A percentile compares a stretch with the other conserved stretches of the same genome.
Evolutionary conservation across 176 grass and related monocot genomes (phyloP).

Genomic region (Neostapfia colusana): DNA sequence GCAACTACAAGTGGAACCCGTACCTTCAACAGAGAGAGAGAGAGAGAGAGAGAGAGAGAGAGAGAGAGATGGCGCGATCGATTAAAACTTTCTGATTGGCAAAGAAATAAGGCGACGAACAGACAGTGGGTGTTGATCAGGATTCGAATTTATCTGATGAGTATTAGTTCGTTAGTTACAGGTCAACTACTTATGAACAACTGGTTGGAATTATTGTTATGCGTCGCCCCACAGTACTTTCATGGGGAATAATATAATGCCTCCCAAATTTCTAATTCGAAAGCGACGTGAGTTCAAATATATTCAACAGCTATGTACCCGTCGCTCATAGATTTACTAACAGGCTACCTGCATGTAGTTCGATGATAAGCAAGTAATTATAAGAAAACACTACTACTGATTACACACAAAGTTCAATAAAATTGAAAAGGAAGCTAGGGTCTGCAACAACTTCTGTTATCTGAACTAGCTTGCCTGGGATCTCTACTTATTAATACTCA

Average conservation of each 20-base stretch:
- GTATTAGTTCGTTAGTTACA: not conserved
- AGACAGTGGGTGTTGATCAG: not conserved
- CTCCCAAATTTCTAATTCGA: not conserved
- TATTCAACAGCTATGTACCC: not conserved
- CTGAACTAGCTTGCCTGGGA: not conserved
- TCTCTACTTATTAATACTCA: not conserved
- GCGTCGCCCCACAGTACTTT: not conserved
- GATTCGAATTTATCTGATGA: not conserved
- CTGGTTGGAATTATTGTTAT: not conserved
- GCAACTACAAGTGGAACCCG: not conserved
- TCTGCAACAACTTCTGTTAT: not conserved
- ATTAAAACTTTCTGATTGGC: too few species aligned
- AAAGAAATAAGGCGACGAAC: not conserved
- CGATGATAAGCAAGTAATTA: not conserved
- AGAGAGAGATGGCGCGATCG: too few species aligned
- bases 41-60: not conserved
- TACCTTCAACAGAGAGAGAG: not conserved
- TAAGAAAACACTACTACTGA: not conserved
- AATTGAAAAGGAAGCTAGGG: not conserved
- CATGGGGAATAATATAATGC: not conserved
- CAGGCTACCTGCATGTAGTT: not conserved
- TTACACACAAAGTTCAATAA: not conserved
- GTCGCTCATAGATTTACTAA: not conserved
- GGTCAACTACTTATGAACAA: slow-evolving; percentile 7
- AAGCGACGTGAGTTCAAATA: not conserved